Base-by-base conservation (phyloP, 257 asterid species). In the Solanum ossicruentum region DNA sequence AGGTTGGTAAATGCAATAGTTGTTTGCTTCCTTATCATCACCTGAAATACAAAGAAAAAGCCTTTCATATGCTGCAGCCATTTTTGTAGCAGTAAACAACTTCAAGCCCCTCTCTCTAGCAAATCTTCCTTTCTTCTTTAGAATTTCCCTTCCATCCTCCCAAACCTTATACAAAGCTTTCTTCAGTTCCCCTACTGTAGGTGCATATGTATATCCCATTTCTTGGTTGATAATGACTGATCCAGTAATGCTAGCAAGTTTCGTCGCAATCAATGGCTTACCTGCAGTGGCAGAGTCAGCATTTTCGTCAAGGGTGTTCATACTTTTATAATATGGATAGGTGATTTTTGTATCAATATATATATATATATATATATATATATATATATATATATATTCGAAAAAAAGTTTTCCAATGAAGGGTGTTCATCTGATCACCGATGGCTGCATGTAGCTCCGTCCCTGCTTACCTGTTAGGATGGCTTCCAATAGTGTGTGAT, bases 41-140 rank as follows among this genome's bases (percentile, higher is more conserved):
- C 84, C 81, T 32, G 95, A 90, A n/a, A 94, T 90, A 80, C 98
- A 94, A 81, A 93, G 87, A 87, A 94, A 93, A 12, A 94, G 86
- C 85, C 93, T 92, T 84, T 94, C 98, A 65, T 94, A 94, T 4
- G 98, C 98, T n/a, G 92, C 90, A 26, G 91, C 95, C 98, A 94
- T 94, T 86, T 89, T 94, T 47, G 90, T 87, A 65, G 96, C 97
- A 39, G 94, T 89, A 65, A 92, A 94, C 85, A 93, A 78, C 84
- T 87, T 87, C 83, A 92, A 77, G 21, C 93, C 93, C 85, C 96
- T 85, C 81, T 88, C 51, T 85, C 98, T 89, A 17, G 93, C 97
- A 79, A 83, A 12, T 65, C 71, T 69, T 6, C 97, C 98, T 87
- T 94, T 94, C 88, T 83, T 41, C 80, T 86, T 67, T n/a, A 93